Evolutionary conservation across 2,329 filamentous ascomycete genomes (phyloP), one percentile per base, ranked within the genome.

Genomic region (Talaromyces sp.): DNA sequence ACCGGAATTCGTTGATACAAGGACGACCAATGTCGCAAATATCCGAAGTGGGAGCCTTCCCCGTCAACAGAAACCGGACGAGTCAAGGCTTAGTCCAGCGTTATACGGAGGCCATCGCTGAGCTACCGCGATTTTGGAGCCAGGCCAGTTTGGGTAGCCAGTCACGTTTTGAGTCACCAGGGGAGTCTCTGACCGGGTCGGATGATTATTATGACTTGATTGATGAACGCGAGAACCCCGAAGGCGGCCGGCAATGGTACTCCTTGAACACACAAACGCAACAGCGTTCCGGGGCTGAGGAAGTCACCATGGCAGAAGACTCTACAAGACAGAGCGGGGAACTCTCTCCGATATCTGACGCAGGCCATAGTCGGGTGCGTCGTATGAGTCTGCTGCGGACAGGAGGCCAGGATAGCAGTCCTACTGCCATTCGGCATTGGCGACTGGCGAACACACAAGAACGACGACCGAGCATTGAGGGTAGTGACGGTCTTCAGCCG

Each of bases 71-170:
- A 35, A 70, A 73, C 39, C 70, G 70, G 11, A 71, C 71, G 43
- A 78, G 75, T 49, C 75, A 77, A 64, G 67, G 75, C 27, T 66
- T 77, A n/a, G 76, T 76, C 10, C 75, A 76, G 54, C 73, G 77
- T 57, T 78, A 78, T 64, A 75, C 75, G 0, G 73, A 74, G 10
- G 72, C 74, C 16, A 75, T 78, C 60, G 71, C 75, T 10, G 75
- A 76, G 2, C 70, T 78, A 11, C 76, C 76, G 9, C 74, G 72
- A 19, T 76, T 76, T 66, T 76, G 73, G 71, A 78, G 75, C 50
- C 74, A 78, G 43, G 68, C 70, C 19, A 78, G 75, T 63, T 60
- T 78, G 60, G 68, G 63, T 59, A 73, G 72, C 67, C 62, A 65
- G 41, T 69, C 68, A 33, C 73, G 67, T 2, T 63, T 70, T 35